Percentiles rank a stretch among this genome's conserved stretches.
Evolutionary conservation across 768 basidiomycete species (phyloP).

Genomic region (Daedalea quercina): DNA sequence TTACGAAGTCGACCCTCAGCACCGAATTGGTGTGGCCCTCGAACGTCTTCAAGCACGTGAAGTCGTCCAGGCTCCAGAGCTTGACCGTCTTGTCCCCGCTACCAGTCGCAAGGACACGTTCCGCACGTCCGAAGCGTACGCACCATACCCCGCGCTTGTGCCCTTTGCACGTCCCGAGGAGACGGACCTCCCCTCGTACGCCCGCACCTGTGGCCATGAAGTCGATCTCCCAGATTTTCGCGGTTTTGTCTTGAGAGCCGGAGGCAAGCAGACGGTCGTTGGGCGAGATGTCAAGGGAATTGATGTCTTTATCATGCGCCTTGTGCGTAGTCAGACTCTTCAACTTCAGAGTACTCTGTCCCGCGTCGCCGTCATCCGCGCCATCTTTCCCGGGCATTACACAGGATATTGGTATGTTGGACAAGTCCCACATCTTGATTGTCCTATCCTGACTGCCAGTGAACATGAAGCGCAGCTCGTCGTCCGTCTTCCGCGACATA

Average conservation of each 20-base stretch:
- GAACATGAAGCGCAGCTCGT: slow-evolving; percentile 63
- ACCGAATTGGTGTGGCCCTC: slow-evolving; percentile 99
- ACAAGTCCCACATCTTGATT: slow-evolving; percentile 98
- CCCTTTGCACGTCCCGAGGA: slow-evolving; percentile 86
- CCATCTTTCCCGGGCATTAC: neutral
- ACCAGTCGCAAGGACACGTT: slow-evolving; percentile 84
- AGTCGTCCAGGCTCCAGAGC: slow-evolving; percentile 92
- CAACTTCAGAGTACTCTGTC: slow-evolving; percentile 39
- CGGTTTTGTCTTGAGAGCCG: slow-evolving; percentile 93
- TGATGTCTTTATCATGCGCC: slow-evolving; percentile 98
- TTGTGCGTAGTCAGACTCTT: slow-evolving; percentile 79
- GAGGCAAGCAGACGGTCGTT: slow-evolving; percentile 86
- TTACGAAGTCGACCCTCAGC: slow-evolving; percentile 85
- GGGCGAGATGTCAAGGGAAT: slow-evolving; percentile 87
- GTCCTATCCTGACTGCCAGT: slow-evolving; percentile 97
- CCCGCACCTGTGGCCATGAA: slow-evolving; percentile 37
- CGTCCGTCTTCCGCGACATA: slow-evolving; percentile 49
- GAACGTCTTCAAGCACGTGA: slow-evolving; percentile 90
- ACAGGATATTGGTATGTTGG: slow-evolving; percentile 27
- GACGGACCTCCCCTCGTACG: slow-evolving; percentile 62
- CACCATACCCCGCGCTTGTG: slow-evolving; percentile 97
- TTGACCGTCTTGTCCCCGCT: slow-evolving; percentile 94
- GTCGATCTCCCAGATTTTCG: slow-evolving; percentile 80
- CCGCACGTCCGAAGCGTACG: slow-evolving; percentile 79
- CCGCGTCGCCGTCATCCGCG: slow-evolving; percentile 12